phyloP scores from a whole-genome alignment of 176 grass and related monocot species.

The Phyllostachys edulis region DNA sequence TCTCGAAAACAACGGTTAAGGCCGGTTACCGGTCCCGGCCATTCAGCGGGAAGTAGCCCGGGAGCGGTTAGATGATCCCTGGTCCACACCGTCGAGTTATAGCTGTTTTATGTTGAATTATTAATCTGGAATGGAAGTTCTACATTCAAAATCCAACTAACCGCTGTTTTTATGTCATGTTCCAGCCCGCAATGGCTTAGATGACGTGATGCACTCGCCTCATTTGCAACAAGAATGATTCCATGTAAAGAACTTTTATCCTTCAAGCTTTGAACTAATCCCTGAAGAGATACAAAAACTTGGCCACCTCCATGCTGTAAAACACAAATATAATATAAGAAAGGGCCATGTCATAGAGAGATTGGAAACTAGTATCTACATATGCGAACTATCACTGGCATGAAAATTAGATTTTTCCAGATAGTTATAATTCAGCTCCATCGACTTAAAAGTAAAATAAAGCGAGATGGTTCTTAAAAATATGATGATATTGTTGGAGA shows the following conservation, averaged over 20 bases:
- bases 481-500: not conserved
- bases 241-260: conserved; percentile 41
- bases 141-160: conserved; percentile 43
- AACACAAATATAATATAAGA: conserved; percentile 25
- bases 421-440: not conserved
- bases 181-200: conserved; percentile 70
- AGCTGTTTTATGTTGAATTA: conserved; percentile 1
- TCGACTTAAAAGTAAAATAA: conserved; percentile 12
- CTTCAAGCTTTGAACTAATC: conserved; percentile 70
- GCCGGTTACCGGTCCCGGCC: too few species aligned
- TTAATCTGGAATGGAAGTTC: not conserved
- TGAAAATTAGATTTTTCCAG: not conserved
- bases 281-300: conserved; percentile 84
- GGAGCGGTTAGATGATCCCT: too few species aligned
- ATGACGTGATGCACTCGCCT: conserved; percentile 69
- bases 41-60: too few species aligned
- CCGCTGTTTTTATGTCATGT: conserved; percentile 66
- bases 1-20: too few species aligned
- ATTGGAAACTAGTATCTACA: conserved; percentile 11
- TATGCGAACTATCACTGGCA: not conserved
- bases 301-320: conserved; percentile 84
- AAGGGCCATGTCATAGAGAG: not conserved
- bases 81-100: not conserved
- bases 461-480: not conserved
- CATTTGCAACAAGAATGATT: conserved; percentile 74